These are phyloP conservation scores for Xylogone sp. DNA, from an alignment of 2,329 filamentous ascomycete species.

Conservation along the genomic window DNA sequence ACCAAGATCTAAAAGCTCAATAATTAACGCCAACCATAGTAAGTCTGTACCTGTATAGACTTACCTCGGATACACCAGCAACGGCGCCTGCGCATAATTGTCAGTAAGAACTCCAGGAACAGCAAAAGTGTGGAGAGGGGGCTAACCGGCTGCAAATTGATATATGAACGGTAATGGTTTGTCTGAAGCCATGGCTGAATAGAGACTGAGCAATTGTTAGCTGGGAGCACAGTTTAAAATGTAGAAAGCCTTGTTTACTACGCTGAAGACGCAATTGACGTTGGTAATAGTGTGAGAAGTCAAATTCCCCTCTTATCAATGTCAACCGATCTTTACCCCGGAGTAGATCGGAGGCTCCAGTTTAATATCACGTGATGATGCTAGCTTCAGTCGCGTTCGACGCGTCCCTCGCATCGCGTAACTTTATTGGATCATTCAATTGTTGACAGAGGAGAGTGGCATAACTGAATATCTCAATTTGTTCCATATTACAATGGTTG, in stretches of 20 bases:
- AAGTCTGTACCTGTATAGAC: conserved; percentile 28
- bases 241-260: background rate
- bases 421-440: background rate
- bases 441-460: background rate
- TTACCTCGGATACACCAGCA: conserved; percentile 94
- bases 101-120: conserved; percentile 23
- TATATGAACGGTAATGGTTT: conserved; percentile 88
- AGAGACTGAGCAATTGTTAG: background rate
- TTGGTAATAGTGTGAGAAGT: background rate
- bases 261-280: background rate
- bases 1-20: conserved; percentile 66
- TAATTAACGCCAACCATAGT: conserved; percentile 14
- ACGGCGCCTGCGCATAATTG: conserved; percentile 64
- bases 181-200: conserved; percentile 54
- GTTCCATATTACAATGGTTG: background rate
- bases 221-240: background rate
- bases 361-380: background rate
- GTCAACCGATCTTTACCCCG: background rate
- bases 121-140: conserved; percentile 9
- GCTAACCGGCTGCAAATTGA: conserved; percentile 87
- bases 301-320: background rate
- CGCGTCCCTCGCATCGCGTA: background rate
- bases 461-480: background rate
- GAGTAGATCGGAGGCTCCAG: background rate
- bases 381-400: background rate